Percentiles rank a stretch among this genome's conserved stretches.
phyloP scores from a whole-genome alignment of 2,329 filamentous ascomycete genomes.

The Penicillium sp. region DNA sequence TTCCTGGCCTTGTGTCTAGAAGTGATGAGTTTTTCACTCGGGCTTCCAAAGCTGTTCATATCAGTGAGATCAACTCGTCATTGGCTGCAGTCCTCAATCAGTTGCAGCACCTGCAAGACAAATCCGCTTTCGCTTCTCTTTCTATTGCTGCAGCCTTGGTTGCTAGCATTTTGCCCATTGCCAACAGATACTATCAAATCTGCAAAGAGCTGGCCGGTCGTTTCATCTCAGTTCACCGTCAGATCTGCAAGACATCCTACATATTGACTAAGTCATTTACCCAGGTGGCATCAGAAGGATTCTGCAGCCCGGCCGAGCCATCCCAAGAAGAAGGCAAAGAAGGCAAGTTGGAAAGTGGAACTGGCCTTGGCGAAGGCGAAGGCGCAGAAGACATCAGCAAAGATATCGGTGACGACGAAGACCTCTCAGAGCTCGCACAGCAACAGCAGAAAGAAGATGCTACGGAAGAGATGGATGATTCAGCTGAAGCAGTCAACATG shows the following conservation, averaged over 20 bases:
- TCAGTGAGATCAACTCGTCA: constrained; percentile 49
- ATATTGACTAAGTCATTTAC: constrained; percentile 70
- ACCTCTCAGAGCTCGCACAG: constrained; percentile 84
- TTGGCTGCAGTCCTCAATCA: constrained; percentile 43
- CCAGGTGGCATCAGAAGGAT: constrained; percentile 75
- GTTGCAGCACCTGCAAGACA: constrained; percentile 44
- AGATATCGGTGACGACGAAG: constrained; percentile 88
- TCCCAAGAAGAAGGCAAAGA: constrained; percentile 62
- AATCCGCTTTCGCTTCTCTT: constrained; percentile 39
- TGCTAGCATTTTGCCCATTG: constrained; percentile 60
- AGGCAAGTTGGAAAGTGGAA: constrained; percentile 82
- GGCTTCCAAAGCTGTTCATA: constrained; percentile 55
- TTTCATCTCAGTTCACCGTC: constrained; percentile 60
- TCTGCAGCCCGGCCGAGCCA: constrained; percentile 83
- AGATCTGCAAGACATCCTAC: constrained; percentile 67
- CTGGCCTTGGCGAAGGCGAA: constrained; percentile 88
- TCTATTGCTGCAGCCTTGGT: constrained; percentile 53
- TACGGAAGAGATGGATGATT: constrained; percentile 42
- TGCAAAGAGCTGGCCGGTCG: constrained; percentile 54
- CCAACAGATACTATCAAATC: constrained; percentile 64
- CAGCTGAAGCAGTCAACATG: constrained; percentile 47
- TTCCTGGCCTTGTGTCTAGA: constrained; percentile 57
- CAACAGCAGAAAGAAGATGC: constrained; percentile 62
- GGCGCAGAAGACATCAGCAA: constrained; percentile 97
- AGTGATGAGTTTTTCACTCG: constrained; percentile 50